Percentiles rank a stretch among this genome's conserved stretches.
Conservation (phyloP, 2,329 filamentous ascomycete genomes). For the Aureobasidium sp. region DNA sequence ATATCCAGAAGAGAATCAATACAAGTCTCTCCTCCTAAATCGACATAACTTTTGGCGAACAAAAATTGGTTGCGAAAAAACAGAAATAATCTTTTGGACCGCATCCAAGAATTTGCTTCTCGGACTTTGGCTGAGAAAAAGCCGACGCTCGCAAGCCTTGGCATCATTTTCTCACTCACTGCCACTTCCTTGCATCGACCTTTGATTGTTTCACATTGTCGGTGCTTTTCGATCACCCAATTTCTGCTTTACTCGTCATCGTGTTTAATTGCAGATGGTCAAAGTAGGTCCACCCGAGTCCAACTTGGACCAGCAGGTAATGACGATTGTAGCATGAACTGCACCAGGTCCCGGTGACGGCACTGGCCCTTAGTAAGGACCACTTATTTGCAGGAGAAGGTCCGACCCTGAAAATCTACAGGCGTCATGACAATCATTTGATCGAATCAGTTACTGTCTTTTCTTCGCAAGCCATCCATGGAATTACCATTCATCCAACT, state of each 20-base stretch:
- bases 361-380: constrained; percentile 29
- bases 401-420: constrained; percentile 32
- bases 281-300: not conserved
- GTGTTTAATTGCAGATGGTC: not conserved
- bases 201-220: not conserved
- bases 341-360: constrained; percentile 35
- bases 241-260: not conserved
- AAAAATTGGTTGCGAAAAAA: not conserved
- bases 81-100: not conserved
- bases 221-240: not conserved
- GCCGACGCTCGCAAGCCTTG: not conserved
- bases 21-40: not conserved
- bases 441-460: constrained; percentile 47
- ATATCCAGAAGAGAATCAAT: not conserved
- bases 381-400: constrained; percentile 37
- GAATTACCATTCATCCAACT: constrained; percentile 45
- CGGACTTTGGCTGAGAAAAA: constrained; percentile 4
- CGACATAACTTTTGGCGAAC: not conserved
- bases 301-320: not conserved
- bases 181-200: not conserved
- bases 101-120: constrained; percentile 6
- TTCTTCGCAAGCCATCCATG: constrained; percentile 62
- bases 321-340: constrained; percentile 21
- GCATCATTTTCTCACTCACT: not conserved
- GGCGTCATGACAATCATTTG: constrained; percentile 18